Evolutionary conservation across 495 filamentous ascomycete species (phyloP).

Genomic region (Aspergillus bridgeri): DNA sequence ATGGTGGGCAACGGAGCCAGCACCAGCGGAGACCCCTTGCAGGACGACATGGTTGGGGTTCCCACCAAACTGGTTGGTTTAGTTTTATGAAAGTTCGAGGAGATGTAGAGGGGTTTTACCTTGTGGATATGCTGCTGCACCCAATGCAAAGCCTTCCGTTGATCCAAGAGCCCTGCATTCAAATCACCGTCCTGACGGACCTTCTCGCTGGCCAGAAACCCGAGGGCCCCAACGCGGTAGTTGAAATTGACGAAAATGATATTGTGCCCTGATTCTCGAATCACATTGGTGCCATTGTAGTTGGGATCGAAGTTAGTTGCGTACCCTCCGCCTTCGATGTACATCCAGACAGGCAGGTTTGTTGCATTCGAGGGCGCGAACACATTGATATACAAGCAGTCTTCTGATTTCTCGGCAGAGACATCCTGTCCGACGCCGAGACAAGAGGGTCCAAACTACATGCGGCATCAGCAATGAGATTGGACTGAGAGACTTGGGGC

Average conservation of each 20-base stretch:
- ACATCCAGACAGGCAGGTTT: conserved; percentile 59
- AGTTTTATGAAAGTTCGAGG: background rate
- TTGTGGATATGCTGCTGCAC: conserved; percentile 50
- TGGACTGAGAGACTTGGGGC: background rate
- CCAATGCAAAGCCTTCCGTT: conserved; percentile 60
- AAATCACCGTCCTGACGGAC: conserved; percentile 48
- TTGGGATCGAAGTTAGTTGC: conserved; percentile 55
- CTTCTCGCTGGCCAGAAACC: conserved; percentile 60
- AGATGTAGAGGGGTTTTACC: background rate
- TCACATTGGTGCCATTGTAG: conserved; percentile 54
- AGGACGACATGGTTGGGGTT: conserved; percentile 66
- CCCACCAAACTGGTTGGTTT: conserved; percentile 58
- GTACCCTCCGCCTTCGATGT: conserved; percentile 68
- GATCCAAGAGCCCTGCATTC: conserved; percentile 59
- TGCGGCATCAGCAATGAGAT: background rate
- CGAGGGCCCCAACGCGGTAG: conserved; percentile 65
- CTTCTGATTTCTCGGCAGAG: conserved; percentile 40
- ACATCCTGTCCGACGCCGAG: conserved; percentile 3
- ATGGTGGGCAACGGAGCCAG: conserved; percentile 60
- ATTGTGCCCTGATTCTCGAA: conserved; percentile 40
- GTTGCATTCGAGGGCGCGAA: conserved; percentile 58
- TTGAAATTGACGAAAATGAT: conserved; percentile 68
- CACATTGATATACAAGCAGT: conserved; percentile 68
- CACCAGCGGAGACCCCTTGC: conserved; percentile 65
- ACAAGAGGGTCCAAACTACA: conserved; percentile 28